A percentile compares a stretch with the other conserved stretches of the same genome.
Evolutionary conservation across 345 rosid genomes (phyloP).

Genomic region (Salix koriyanagi): DNA sequence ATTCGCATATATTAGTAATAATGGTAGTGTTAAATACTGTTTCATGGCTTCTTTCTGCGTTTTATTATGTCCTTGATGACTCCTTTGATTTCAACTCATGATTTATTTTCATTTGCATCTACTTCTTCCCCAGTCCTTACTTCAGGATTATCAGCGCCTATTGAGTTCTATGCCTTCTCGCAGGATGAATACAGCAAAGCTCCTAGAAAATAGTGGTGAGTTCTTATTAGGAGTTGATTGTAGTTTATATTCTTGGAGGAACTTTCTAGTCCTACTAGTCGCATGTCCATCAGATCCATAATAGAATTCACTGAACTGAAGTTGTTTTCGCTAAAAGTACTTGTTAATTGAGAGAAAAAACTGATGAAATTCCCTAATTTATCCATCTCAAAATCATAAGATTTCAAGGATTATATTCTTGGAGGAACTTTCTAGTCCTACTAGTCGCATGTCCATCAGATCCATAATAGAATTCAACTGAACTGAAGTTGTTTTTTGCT

Average conservation of each 20-base stretch:
- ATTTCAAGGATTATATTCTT: background rate
- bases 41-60: background rate
- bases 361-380: no score
- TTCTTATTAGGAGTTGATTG: slow-evolving; percentile 7
- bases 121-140: slow-evolving; percentile 83
- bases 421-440: background rate
- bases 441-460: background rate
- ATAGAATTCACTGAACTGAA: background rate
- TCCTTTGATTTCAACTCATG: slow-evolving; percentile 12
- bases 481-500: background rate
- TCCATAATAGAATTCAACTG: background rate
- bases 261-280: background rate
- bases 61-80: slow-evolving; percentile 4
- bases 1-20: background rate
- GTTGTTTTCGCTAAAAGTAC: background rate
- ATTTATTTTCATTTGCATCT: slow-evolving; percentile 40
- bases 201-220: slow-evolving; percentile 91
- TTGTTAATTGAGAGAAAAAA: background rate
- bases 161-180: slow-evolving; percentile 97
- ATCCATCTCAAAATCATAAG: no score
- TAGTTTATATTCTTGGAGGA: background rate
- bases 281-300: background rate
- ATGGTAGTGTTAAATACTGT: background rate
- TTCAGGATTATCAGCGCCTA: slow-evolving; percentile 99
- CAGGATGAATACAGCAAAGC: slow-evolving; percentile 92